Base-by-base conservation (phyloP, 2,329 filamentous ascomycete genomes). In the Cordyceps farinosa region DNA sequence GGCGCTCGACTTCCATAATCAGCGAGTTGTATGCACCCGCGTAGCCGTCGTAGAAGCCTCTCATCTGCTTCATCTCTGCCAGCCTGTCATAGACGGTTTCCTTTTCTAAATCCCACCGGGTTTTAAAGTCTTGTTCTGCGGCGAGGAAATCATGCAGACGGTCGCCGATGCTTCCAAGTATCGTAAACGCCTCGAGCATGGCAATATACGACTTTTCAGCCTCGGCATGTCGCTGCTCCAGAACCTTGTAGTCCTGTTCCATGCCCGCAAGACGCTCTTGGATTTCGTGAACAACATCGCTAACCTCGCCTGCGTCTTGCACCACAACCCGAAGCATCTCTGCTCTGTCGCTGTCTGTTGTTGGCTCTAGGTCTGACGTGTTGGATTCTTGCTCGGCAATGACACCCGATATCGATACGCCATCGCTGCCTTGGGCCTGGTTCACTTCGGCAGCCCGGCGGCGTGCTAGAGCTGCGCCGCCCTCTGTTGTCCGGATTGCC, bases 401-500 rank as follows among this genome's bases (percentile, higher is more conserved):
- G 22, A 90, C 82, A 34, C 87, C 87, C 0, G 87, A 89, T 62
- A 90, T 87, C 10, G 86, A 88, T 1, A 87, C 82, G 17, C 76
- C 78, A 34, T 82, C 82, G 51, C 67, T 69, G 61, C 68, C 72
- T 63, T 76, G 82, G 66, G 71, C 84, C 69, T 73, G 82, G 70
- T 74, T 84, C 36, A 83, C 83, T 67, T 90, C 88, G 50, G 88
- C 88, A 0, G 87, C 89, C 66, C 86, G 89, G 57, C 85, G 83
- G 11, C 87, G 85, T 6, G 88, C 89, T 52, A 88, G 80, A 5
- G 87, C 89, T 13, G 87, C 87, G 5, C 88, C 90, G 36, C 90
- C 90, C 77, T 97, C 92, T 3, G 93, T 97, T 57, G 94, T 92
- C 65, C 92, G 90, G 50, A 97, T 89, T 1, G 94, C 94, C 1